These are phyloP conservation scores for Carex pumila DNA, from an alignment of 176 grass and related monocot species.

Conservation along the genomic window DNA sequence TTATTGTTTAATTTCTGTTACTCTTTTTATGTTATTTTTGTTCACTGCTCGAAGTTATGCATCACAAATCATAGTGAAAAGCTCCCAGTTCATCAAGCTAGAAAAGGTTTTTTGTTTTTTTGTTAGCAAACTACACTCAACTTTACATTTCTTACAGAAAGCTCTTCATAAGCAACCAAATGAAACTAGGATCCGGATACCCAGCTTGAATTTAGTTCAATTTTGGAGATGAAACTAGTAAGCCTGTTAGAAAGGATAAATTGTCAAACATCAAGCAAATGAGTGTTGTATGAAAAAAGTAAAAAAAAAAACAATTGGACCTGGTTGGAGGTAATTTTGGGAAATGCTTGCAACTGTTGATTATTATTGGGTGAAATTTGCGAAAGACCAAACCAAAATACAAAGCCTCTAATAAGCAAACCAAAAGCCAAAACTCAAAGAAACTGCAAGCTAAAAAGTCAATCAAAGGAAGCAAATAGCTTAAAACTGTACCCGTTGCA, in stretches of 20 bases:
- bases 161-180: neutral
- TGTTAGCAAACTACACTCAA: neutral
- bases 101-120: neutral
- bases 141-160: neutral
- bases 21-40: neutral
- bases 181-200: neutral
- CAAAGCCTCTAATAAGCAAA: neutral
- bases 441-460: neutral
- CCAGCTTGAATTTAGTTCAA: neutral
- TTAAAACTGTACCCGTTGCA: constrained; percentile 62
- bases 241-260: neutral
- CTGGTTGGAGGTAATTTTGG: neutral
- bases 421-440: neutral
- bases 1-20: constrained; percentile 13
- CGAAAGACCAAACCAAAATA: neutral
- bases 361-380: neutral
- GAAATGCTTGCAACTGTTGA: neutral
- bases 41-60: neutral
- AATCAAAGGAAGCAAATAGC: neutral
- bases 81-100: neutral
- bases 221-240: neutral
- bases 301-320: neutral
- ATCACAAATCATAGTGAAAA: neutral
- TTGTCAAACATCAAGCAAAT: neutral
- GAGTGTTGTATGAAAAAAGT: neutral